Percentiles rank a stretch among this genome's conserved stretches.
Conservation (phyloP, 768 basidiomycete species). For the Hortiboletus campestris region DNA sequence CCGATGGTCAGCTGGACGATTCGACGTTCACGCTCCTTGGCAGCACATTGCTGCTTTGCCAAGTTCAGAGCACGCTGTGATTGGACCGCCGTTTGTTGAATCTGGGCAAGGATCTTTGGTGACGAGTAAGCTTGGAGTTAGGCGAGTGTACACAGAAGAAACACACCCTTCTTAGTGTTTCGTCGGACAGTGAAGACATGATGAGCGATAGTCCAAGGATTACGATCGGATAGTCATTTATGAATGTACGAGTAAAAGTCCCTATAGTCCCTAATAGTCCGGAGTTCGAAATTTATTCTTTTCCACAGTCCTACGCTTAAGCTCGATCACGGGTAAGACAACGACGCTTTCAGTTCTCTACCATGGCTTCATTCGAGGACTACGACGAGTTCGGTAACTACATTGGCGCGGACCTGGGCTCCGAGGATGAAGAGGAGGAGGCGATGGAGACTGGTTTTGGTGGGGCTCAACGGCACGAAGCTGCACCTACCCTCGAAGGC, state of each 20-base stretch:
- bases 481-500: slow-evolving; percentile 70
- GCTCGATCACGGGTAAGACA: slow-evolving; percentile 6
- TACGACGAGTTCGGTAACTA: slow-evolving; percentile 98
- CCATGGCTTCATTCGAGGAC: slow-evolving; percentile 66
- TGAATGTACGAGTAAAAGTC: neutral
- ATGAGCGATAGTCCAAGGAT: slow-evolving; percentile 5
- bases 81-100: slow-evolving; percentile 85
- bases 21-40: slow-evolving; percentile 86
- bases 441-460: slow-evolving; percentile 51
- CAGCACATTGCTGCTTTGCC: slow-evolving; percentile 68
- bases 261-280: slow-evolving; percentile 6
- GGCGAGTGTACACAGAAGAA: neutral
- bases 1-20: slow-evolving; percentile 87
- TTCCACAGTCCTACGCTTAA: slow-evolving; percentile 14
- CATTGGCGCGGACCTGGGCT: slow-evolving; percentile 92
- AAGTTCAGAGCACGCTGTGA: slow-evolving; percentile 77
- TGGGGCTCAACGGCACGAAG: slow-evolving; percentile 34
- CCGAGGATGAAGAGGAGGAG: slow-evolving; percentile 65
- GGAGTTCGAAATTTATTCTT: slow-evolving; percentile 36
- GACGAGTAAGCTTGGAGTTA: slow-evolving; percentile 16
- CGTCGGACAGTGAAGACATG: slow-evolving; percentile 68
- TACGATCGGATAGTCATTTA: slow-evolving; percentile 14
- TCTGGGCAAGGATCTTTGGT: slow-evolving; percentile 82
- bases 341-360: slow-evolving; percentile 1
- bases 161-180: slow-evolving; percentile 75